These are phyloP conservation scores for Rhododendron ferrugineum DNA, from an alignment of 148 eudicot species.

Conservation along the genomic window DNA sequence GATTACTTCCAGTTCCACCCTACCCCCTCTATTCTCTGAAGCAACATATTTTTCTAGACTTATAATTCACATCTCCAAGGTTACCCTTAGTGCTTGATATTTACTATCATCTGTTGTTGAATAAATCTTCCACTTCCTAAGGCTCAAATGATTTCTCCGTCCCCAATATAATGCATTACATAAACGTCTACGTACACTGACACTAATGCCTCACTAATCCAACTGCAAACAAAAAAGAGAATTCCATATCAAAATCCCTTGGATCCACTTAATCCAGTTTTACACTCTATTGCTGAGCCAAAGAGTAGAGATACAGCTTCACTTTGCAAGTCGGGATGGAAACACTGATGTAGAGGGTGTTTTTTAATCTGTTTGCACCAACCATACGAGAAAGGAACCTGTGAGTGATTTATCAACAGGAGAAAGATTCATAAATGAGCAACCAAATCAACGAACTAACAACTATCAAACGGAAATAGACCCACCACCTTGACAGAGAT, in stretches of 20 bases:
- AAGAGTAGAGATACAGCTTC: not conserved
- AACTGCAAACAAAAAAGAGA: not conserved
- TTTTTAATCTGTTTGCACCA: not conserved
- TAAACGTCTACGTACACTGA: not conserved
- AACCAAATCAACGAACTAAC: not conserved
- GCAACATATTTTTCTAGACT: not conserved
- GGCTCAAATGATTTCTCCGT: not conserved
- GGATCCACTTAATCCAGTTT: not conserved
- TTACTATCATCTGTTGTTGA: not conserved
- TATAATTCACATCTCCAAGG: not conserved
- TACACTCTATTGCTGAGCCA: not conserved
- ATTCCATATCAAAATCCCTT: not conserved
- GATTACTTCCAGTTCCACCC: not conserved
- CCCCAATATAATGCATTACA: not conserved
- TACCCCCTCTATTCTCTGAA: not conserved
- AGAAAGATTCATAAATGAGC: not conserved
- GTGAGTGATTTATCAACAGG: not conserved
- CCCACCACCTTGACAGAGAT: not conserved
- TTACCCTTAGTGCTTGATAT: not conserved
- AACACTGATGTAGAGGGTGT: not conserved
- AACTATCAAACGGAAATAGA: not conserved
- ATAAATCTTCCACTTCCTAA: not conserved
- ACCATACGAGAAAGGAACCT: too few species aligned
- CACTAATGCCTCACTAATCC: not conserved
- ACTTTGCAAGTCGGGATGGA: not conserved